phyloP scores from a whole-genome alignment of 176 grass and related monocot genomes.

The Avena sativa region DNA sequence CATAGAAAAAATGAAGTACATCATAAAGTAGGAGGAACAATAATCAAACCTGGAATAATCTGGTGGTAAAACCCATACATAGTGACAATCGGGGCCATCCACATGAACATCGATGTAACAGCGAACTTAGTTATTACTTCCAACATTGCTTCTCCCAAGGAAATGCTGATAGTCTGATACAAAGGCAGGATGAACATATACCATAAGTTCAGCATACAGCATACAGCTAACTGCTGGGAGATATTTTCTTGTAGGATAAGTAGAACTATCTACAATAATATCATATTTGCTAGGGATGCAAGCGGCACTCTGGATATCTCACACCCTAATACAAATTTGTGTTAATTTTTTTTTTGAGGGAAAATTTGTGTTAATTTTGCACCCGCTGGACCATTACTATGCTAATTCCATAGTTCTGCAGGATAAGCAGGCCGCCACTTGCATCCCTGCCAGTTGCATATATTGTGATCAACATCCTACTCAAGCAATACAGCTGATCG shows the following conservation, averaged over 20 bases:
- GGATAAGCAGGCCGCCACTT: background rate
- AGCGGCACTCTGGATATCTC: background rate
- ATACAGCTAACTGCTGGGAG: background rate
- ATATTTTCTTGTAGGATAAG: background rate
- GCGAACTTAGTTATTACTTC: slow-evolving; percentile 76
- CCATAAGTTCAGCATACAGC: slow-evolving; percentile 4
- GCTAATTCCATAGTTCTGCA: background rate
- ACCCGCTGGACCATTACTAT: background rate
- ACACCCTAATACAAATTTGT: background rate
- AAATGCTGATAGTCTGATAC: slow-evolving; percentile 12
- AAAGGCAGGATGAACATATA: slow-evolving; percentile 21
- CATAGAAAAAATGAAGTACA: slow-evolving; percentile 21
- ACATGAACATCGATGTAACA: slow-evolving; percentile 83
- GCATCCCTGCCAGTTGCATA: background rate
- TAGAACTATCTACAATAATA: background rate
- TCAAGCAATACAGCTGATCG: slow-evolving; percentile 11
- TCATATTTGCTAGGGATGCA: slow-evolving; percentile 9
- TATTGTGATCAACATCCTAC: slow-evolving; percentile 23
- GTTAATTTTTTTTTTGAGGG: background rate
- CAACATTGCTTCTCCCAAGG: slow-evolving; percentile 57
- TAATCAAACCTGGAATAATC: slow-evolving; percentile 66
- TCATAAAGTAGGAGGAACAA: background rate
- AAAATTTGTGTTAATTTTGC: background rate
- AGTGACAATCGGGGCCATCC: slow-evolving; percentile 70
- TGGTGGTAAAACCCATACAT: slow-evolving; percentile 79